Evolutionary conservation across 352 stramenopile genomes (phyloP).

Genomic region (Phytophthora europaea): DNA sequence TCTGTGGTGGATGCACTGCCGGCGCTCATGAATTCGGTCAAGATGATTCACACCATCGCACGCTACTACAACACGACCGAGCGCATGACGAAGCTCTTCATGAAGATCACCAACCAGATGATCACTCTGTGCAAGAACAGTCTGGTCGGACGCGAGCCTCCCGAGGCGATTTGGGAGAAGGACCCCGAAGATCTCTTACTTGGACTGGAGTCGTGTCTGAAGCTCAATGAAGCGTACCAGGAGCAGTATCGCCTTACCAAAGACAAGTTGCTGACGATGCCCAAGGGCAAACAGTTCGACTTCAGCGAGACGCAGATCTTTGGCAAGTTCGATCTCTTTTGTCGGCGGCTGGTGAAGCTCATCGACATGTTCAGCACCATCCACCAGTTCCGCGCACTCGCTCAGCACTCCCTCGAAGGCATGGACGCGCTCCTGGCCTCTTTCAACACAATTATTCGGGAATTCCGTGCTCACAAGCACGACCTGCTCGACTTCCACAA

Average conservation of each 20-base stretch:
- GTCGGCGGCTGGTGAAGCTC: constrained; percentile 88
- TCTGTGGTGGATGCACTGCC: constrained; percentile 81
- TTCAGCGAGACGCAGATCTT: constrained; percentile 94
- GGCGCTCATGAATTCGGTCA: constrained; percentile 91
- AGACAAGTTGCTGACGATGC: constrained; percentile 90
- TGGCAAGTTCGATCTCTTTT: constrained; percentile 93
- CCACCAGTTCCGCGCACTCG: constrained; percentile 92
- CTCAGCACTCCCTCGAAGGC: constrained; percentile 92
- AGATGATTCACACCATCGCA: constrained; percentile 93
- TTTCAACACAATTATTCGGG: constrained; percentile 86
- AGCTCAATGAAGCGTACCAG: constrained; percentile 93
- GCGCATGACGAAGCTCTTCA: constrained; percentile 92
- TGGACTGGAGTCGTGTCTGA: constrained; percentile 82
- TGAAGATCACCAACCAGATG: constrained; percentile 94
- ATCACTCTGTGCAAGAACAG: constrained; percentile 83
- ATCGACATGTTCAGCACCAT: constrained; percentile 95
- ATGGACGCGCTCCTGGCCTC: constrained; percentile 85
- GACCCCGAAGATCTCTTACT: constrained; percentile 72
- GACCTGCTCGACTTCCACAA: constrained; percentile 91
- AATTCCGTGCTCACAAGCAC: constrained; percentile 86
- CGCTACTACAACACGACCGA: constrained; percentile 93
- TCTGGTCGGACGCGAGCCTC: constrained; percentile 63
- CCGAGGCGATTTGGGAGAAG: constrained; percentile 82
- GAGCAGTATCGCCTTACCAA: constrained; percentile 92
- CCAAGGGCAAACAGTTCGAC: constrained; percentile 93